Percentiles rank a stretch among this genome's conserved stretches.
Evolutionary conservation across 768 basidiomycete genomes (phyloP).

Genomic region (Mycena olivaceomarginata): DNA sequence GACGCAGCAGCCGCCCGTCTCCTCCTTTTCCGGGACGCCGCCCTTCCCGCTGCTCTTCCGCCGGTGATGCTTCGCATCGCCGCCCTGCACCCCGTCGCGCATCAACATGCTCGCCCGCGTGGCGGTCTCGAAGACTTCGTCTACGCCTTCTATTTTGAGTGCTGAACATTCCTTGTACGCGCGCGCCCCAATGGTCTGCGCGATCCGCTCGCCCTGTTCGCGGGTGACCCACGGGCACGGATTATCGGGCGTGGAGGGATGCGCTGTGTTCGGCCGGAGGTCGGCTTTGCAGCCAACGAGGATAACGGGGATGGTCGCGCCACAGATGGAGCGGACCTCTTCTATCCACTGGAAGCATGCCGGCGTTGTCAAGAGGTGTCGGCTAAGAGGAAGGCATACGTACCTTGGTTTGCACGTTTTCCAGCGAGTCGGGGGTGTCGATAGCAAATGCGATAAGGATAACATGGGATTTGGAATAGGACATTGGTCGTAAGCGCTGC

Average conservation of each 20-base stretch:
- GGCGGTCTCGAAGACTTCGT: constrained; percentile 98
- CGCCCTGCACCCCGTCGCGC: constrained; percentile 84
- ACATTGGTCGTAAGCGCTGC: constrained; percentile 95
- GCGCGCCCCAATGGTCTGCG: constrained; percentile 90
- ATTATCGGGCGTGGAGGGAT: constrained; percentile 67
- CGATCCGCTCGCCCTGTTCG: constrained; percentile 88
- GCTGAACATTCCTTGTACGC: constrained; percentile 97
- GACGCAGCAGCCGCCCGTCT: constrained; percentile 78
- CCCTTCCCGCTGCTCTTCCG: constrained; percentile 72
- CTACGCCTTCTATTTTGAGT: constrained; percentile 92
- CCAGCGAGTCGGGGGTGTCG: constrained; percentile 97
- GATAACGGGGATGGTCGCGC: constrained; percentile 92
- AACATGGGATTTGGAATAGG: constrained; percentile 98
- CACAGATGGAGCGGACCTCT: constrained; percentile 98
- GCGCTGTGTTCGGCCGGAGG: constrained; percentile 78
- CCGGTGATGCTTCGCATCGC: constrained; percentile 67
- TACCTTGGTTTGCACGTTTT: constrained; percentile 96
- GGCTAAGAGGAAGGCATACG: not conserved
- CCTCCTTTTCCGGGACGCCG: constrained; percentile 62
- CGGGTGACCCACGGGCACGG: constrained; percentile 79
- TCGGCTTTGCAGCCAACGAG: constrained; percentile 98
- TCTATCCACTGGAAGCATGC: constrained; percentile 89
- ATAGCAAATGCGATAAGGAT: constrained; percentile 98
- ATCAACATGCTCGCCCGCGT: constrained; percentile 98
- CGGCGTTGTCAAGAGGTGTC: constrained; percentile 24